phyloP scores from a whole-genome alignment of 345 rosid species.

The Ricinus communis region DNA sequence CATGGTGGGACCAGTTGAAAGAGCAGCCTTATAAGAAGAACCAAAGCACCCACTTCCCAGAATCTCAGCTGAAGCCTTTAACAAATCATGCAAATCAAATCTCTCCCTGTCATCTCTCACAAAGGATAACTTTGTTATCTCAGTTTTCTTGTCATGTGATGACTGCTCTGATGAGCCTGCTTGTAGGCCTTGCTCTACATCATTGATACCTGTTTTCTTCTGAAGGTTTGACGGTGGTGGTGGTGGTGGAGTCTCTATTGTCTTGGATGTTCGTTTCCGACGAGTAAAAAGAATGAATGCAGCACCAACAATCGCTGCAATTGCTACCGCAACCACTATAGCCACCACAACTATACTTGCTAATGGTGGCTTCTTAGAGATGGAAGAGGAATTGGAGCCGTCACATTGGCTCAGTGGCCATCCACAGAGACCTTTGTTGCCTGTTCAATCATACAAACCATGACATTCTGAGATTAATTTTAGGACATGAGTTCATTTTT shows the following conservation, averaged over 20 bases:
- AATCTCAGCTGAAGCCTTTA: conserved; percentile 88
- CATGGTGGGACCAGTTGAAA: conserved; percentile 46
- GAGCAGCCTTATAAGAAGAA: conserved; percentile 70
- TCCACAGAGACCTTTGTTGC: conserved; percentile 72
- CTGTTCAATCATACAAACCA: conserved; percentile 29
- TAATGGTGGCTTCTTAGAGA: conserved; percentile 8
- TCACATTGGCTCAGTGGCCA: conserved; percentile 38
- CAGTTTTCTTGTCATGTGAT: conserved; percentile 31
- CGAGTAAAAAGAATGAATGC: conserved; percentile 16
- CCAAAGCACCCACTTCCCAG: conserved; percentile 87
- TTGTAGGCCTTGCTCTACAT: conserved; percentile 12
- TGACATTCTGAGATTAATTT: too few relatives aligned
- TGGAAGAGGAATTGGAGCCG: background rate
- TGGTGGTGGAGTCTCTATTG: conserved; percentile 40
- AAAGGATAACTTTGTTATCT: conserved; percentile 47
- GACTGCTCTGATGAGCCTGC: conserved; percentile 25
- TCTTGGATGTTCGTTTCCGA: conserved; percentile 8
- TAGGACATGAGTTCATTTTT: too few relatives aligned
- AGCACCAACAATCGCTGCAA: conserved; percentile 19
- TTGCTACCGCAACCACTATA: conserved; percentile 24
- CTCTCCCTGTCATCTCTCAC: conserved; percentile 63
- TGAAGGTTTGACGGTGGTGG: conserved; percentile 37
- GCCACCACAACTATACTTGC: conserved; percentile 26
- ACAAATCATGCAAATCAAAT: conserved; percentile 74
- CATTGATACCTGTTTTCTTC: conserved; percentile 41